These are phyloP conservation scores for Elongisporangium undulatum DNA, from an alignment of 352 stramenopile species.

Conservation along the genomic window DNA sequence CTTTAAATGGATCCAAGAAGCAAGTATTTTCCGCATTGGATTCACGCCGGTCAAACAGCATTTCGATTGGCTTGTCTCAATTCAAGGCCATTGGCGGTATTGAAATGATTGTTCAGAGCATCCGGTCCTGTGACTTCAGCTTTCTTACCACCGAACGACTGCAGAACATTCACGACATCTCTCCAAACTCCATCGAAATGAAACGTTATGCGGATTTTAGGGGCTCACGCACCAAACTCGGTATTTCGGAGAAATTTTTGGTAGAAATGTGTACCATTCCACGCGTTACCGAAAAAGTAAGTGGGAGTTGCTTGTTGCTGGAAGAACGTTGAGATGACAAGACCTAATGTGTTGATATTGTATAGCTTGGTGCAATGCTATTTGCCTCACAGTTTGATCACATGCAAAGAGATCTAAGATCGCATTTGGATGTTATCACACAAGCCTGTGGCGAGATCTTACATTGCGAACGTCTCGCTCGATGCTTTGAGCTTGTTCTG, in stretches of 20 bases:
- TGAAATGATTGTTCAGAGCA: conserved; percentile 37
- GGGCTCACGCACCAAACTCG: conserved; percentile 39
- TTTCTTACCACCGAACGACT: conserved; percentile 62
- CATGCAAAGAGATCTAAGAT: conserved; percentile 43
- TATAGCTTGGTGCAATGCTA: conserved; percentile 60
- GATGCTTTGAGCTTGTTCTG: conserved; percentile 74
- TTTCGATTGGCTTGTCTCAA: conserved; percentile 73
- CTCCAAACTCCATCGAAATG: conserved; percentile 49
- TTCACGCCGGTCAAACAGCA: conserved; percentile 74
- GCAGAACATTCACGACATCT: conserved; percentile 46
- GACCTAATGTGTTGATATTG: background rate
- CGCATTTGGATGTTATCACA: conserved; percentile 43
- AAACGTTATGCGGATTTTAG: conserved; percentile 75
- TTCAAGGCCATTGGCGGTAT: conserved; percentile 57
- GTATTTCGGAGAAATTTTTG: conserved; percentile 57
- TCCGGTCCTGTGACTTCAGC: conserved; percentile 48
- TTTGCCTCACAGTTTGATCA: conserved; percentile 64
- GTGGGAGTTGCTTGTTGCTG: background rate
- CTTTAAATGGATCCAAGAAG: conserved; percentile 21
- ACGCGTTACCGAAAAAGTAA: conserved; percentile 70
- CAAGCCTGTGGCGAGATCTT: conserved; percentile 62
- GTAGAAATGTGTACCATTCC: conserved; percentile 70
- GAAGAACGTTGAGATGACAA: background rate
- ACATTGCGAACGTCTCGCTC: conserved; percentile 60
- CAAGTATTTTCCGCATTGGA: conserved; percentile 57